These are phyloP conservation scores for Phytophthora nicotianae DNA, from an alignment of 352 stramenopile genomes.

Conservation along the genomic window DNA sequence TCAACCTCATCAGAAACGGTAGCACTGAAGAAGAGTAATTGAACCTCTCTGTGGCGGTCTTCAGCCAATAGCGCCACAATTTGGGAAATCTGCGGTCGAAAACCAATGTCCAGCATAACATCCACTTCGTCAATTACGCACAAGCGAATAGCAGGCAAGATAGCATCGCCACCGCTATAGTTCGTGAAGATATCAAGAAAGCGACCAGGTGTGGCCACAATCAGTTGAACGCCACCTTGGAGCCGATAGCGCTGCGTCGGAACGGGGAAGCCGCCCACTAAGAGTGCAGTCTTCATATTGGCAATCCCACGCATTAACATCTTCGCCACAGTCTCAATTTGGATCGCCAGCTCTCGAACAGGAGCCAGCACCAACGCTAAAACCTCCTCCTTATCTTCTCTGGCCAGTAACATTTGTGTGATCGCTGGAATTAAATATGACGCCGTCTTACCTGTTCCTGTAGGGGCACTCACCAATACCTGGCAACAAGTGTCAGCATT, in stretches of 20 bases:
- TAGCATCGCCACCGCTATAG: constrained; percentile 27
- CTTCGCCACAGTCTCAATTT: constrained; percentile 73
- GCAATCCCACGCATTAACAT: constrained; percentile 55
- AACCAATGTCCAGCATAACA: constrained; percentile 70
- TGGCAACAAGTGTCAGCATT: constrained; percentile 19
- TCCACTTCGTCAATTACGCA: constrained; percentile 83
- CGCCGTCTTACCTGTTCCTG: constrained; percentile 73
- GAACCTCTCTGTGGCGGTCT: constrained; percentile 13
- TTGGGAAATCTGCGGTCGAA: constrained; percentile 51
- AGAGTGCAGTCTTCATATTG: constrained; percentile 68
- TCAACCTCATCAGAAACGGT: constrained; percentile 57
- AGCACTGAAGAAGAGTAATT: constrained; percentile 69
- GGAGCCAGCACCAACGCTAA: constrained; percentile 61
- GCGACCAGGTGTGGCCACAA: constrained; percentile 70
- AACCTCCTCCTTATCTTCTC: constrained; percentile 21
- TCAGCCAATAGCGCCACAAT: constrained; percentile 45
- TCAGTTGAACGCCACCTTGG: constrained; percentile 56
- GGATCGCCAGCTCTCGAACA: constrained; percentile 73
- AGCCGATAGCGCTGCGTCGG: constrained; percentile 72
- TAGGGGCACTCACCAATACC: constrained; percentile 65
- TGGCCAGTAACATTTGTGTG: constrained; percentile 37
- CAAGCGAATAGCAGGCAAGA: constrained; percentile 23
- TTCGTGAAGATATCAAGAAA: constrained; percentile 64
- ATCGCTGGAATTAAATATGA: constrained; percentile 70
- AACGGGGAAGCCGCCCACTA: constrained; percentile 71